phyloP scores from a whole-genome alignment of 2,329 filamentous ascomycete genomes.

The Clathrospora elynae region DNA sequence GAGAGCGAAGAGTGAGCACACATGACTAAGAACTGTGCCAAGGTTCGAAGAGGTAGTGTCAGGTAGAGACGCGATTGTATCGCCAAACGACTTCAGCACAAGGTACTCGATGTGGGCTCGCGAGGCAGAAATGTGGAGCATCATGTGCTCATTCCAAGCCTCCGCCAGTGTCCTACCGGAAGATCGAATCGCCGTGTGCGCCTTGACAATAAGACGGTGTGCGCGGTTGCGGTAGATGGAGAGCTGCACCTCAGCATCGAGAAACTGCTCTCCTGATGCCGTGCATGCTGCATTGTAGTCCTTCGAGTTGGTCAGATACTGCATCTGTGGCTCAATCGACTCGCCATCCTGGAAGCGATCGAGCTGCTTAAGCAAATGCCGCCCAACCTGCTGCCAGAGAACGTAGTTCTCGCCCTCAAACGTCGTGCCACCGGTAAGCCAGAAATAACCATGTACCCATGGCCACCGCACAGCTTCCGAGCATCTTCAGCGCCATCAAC shows the following conservation, averaged over 20 bases:
- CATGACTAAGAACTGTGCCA: conserved; percentile 18
- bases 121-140: conserved; percentile 31
- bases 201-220: conserved; percentile 16
- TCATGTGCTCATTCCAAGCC: conserved; percentile 38
- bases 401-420: conserved; percentile 53
- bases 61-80: neutral
- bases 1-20: conserved; percentile 54
- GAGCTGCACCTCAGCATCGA: conserved; percentile 22
- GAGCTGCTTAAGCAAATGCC: conserved; percentile 36
- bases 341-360: conserved; percentile 11
- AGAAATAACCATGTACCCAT: conserved; percentile 46
- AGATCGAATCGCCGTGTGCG: conserved; percentile 7
- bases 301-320: conserved; percentile 6
- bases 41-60: conserved; percentile 16
- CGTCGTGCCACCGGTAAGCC: conserved; percentile 40
- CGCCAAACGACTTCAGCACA: conserved; percentile 27
- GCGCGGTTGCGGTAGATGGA: conserved; percentile 32
- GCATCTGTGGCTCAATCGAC: neutral
- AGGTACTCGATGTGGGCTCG: conserved; percentile 35
- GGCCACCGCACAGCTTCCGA: conserved; percentile 47
- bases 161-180: conserved; percentile 14
- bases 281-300: conserved; percentile 1
- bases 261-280: conserved; percentile 15
- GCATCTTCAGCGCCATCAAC: conserved; percentile 51
- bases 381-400: conserved; percentile 48